phyloP scores from a whole-genome alignment of 2,329 filamentous ascomycete species.

The Dendrostoma leiphaemia region DNA sequence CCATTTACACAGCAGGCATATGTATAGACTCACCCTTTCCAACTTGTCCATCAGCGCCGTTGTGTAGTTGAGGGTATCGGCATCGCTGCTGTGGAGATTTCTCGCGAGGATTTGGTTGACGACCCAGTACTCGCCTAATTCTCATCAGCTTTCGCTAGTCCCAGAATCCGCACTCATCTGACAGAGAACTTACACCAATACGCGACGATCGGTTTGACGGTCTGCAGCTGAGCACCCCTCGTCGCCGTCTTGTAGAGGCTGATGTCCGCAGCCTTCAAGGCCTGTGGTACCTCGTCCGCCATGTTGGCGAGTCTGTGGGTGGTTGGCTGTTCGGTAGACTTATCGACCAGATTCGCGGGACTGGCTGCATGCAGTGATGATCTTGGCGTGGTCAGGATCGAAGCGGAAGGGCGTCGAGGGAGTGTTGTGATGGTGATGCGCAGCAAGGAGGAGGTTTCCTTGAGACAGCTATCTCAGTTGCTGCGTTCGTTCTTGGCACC shows the following conservation, averaged over 20 bases:
- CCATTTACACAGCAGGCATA: neutral
- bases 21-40: slow-evolving; percentile 58
- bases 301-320: slow-evolving; percentile 46
- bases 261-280: slow-evolving; percentile 78
- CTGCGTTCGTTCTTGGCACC: neutral
- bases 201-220: slow-evolving; percentile 79
- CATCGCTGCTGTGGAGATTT: slow-evolving; percentile 73
- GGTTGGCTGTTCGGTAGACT: neutral
- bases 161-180: neutral
- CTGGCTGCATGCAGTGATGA: no score
- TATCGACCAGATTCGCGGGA: no score
- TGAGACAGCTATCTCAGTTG: neutral
- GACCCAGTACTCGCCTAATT: slow-evolving; percentile 80
- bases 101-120: slow-evolving; percentile 87
- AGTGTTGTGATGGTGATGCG: no score
- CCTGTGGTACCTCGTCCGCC: slow-evolving; percentile 68
- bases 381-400: no score
- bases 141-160: neutral
- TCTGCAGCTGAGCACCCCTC: slow-evolving; percentile 80
- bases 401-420: no score
- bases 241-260: slow-evolving; percentile 70
- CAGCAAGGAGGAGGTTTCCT: no score
- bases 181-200: slow-evolving; percentile 81
- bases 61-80: slow-evolving; percentile 79
- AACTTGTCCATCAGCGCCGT: slow-evolving; percentile 86